phyloP scores from a whole-genome alignment of 2,329 filamentous ascomycete species.

The Colletotrichum shisoi region DNA sequence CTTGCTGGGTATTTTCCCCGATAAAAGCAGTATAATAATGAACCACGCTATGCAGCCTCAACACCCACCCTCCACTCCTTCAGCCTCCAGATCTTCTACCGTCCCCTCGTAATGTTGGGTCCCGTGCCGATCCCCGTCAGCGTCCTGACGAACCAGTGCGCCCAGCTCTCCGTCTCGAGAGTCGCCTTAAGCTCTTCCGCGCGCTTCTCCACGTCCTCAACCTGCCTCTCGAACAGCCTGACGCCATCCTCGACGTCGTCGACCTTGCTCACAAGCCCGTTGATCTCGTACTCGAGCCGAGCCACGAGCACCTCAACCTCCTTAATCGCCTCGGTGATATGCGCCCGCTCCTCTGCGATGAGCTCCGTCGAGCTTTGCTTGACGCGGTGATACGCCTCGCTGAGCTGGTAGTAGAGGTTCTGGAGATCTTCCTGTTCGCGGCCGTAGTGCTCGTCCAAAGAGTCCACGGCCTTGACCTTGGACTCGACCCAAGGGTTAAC shows the following conservation, averaged over 20 bases:
- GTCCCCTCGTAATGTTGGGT: slow-evolving; percentile 60
- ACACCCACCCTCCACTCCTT: slow-evolving; percentile 7
- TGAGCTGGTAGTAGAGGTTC: slow-evolving; percentile 71
- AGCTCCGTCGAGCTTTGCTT: slow-evolving; percentile 73
- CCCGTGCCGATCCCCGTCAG: slow-evolving; percentile 68
- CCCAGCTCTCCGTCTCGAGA: slow-evolving; percentile 70
- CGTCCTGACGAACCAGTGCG: slow-evolving; percentile 70
- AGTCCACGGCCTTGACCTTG: slow-evolving; percentile 64
- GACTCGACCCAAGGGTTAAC: slow-evolving; percentile 68
- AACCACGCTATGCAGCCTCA: slow-evolving; percentile 36
- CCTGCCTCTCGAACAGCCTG: slow-evolving; percentile 78
- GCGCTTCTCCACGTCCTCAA: slow-evolving; percentile 72
- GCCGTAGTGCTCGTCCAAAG: slow-evolving; percentile 68
- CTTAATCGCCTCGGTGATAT: slow-evolving; percentile 74
- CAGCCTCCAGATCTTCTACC: neutral
- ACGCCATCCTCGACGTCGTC: slow-evolving; percentile 88
- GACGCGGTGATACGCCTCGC: slow-evolving; percentile 74
- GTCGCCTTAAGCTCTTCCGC: slow-evolving; percentile 69
- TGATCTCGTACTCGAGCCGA: slow-evolving; percentile 91
- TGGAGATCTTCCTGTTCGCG: slow-evolving; percentile 72
- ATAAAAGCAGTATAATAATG: slow-evolving; percentile 15
- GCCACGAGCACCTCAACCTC: slow-evolving; percentile 83
- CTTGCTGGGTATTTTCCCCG: slow-evolving; percentile 28
- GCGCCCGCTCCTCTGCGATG: slow-evolving; percentile 72
- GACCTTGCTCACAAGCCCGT: slow-evolving; percentile 78